Conservation (phyloP, 768 basidiomycete species). For the Pleurotus tuber-regium region DNA sequence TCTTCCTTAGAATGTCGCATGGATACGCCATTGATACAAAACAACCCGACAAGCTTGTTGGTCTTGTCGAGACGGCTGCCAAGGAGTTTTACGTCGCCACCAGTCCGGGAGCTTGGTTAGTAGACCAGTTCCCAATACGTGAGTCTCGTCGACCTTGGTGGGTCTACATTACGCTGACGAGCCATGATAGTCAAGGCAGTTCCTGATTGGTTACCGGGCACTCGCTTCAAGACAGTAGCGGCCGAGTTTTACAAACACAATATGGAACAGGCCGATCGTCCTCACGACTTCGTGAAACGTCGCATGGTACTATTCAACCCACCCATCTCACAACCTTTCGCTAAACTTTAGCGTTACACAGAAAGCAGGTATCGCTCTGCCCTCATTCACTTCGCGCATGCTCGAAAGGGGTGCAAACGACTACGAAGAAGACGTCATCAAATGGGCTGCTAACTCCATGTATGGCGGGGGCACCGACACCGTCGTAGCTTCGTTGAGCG, state of each 20-base stretch:
- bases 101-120: constrained; percentile 28
- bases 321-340: background rate
- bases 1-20: constrained; percentile 39
- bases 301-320: constrained; percentile 23
- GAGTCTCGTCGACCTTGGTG: background rate
- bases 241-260: constrained; percentile 28
- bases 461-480: constrained; percentile 15
- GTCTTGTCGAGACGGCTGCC: constrained; percentile 35
- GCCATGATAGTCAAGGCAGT: constrained; percentile 32
- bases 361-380: constrained; percentile 30
- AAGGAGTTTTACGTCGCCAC: constrained; percentile 39
- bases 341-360: constrained; percentile 15
- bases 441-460: constrained; percentile 29
- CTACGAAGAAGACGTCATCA: constrained; percentile 37
- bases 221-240: constrained; percentile 34
- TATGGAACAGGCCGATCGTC: constrained; percentile 30
- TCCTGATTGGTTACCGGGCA: constrained; percentile 45
- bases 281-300: constrained; percentile 37
- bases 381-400: constrained; percentile 41
- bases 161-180: background rate
- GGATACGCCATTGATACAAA: constrained; percentile 38
- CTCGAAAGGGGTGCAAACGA: constrained; percentile 30
- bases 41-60: constrained; percentile 35
- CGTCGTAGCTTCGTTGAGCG: background rate
- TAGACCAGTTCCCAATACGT: constrained; percentile 32